Evolutionary conservation across 164 flowering plant species (phyloP), one percentile per base, ranked within the genome.

Genomic region (Umbilicus rupestris): DNA sequence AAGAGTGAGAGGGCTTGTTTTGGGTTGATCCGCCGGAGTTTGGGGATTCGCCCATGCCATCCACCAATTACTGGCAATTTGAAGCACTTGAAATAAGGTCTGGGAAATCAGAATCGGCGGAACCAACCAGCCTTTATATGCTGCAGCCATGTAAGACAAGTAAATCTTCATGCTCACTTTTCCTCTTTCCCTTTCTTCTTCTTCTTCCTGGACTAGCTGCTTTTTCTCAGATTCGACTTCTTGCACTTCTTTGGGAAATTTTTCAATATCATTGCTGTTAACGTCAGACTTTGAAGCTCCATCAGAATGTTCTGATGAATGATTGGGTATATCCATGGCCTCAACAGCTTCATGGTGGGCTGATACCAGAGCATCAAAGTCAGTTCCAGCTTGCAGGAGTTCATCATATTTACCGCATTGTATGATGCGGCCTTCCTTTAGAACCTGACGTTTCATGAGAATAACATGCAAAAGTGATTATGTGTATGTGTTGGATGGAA

Each of bases 31-130:
- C 28, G 92, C 97, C 70, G 78, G 76, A 20, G 97, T 89, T 76
- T 92, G 99, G 39, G 99, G 99, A 73, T 88, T 91, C 41, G 99
- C 97, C 97, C 97, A 94, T 33, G 99, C 99, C 99, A 94, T 94
- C 99, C 99, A 94, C 96, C 97, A 94, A 72, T 77, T 94, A 74
- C 97, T 85, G 52, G 94, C 96, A 74, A 94, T 94, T 73, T 94
- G 97, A 68, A 94, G 96, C 73, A 88, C 79, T 73, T 94, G 97
- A 81, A 94, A 94, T 57, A 83, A 58, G 59, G 85, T 68, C 67
- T 94, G 99, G 11, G 97, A 85, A 59, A 94, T 73, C 26, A 94
- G 78, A 65, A 94, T 94, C 46, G 77, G 79, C 1, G 99, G 99
- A 64, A 94, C 84, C 69, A 94, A 73, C 52, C 85, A 60, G 14